Evolutionary conservation across 257 asterid species (phyloP), one percentile per base, ranked within the genome.

Genomic region (Jacaranda copaia): DNA sequence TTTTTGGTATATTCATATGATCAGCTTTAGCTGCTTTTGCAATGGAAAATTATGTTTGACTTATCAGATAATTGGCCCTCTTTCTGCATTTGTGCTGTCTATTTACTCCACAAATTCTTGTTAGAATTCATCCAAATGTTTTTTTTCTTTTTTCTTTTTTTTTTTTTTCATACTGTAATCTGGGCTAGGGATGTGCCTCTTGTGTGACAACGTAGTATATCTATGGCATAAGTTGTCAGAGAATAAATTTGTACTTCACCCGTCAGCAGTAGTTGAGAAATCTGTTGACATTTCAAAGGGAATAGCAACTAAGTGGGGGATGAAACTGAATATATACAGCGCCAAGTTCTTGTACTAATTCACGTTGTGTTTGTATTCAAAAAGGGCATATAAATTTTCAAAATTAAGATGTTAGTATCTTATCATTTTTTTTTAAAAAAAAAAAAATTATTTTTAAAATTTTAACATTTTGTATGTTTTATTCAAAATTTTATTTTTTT

Each of bases 1-100:
- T 64, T 70, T 74, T 79, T 72, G 13, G 38, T 68, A 46, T 68
- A 64, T 81, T 80, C 68, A 46, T 49, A 52, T 75, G 64, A 62
- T 42, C 59, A 57, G 53, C 69, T 80, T 68, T 77, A 12, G 77
- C 13, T 38, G 43, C 57, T 66, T 52, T 48, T 58, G 56, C 71
- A 12, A 65, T 75, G 72, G 79, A 70, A 65, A 8, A 55, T 67
- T 62, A 49, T 69, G 68, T 61, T 62, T 68, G 45, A 61, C 68
- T 55, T 55, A 59, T 70, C 43, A 46, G 48, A 19, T 80, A 38
- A 64, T 64, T 55, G 20, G 18, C 58, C n/a, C 16, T 16, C 7
- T 42, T 35, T 68, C 16, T 43, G 4, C 4, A 4, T 25, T 5
- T 64, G 15, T 60, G 45, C 15, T 32, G 32, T 49, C 40, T 18